Evolutionary conservation across 495 filamentous ascomycete species (phyloP), one percentile per base, ranked within the genome.

Genomic region (Parathielavia appendiculata): DNA sequence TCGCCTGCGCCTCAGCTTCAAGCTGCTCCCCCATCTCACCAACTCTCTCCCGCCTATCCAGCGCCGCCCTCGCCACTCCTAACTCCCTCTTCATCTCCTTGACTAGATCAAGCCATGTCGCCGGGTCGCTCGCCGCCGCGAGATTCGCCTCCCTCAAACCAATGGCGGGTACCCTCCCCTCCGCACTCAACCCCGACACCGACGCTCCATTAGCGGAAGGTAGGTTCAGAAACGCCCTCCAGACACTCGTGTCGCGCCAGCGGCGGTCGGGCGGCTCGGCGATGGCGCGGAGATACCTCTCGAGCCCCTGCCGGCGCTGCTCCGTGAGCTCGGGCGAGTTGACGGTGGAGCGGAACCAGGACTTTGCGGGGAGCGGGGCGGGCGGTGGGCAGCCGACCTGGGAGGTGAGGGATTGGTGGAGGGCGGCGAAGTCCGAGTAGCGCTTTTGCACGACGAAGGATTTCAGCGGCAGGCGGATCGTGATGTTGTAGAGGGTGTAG

Each of bases 401-500:
- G 57, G 80, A 73, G 63, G 76, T 77, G 10, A 98, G 83, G 23
- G 81, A 63, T n/a, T 70, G 64, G 77, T 98, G 85, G 56, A 98
- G 86, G 58, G 81, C 70, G 47, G 78, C 75, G 74, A 98, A 97
- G 70, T 97, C 95, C 54, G 86, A 92, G 81, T 97, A 98, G 65
- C 93, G 91, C 74, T 97, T 97, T 60, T 86, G 84, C 59, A 96
- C 79, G 66, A 86, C 87, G 69, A 90, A 90, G 53, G 89, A 90
- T 58, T 90, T 88, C 52, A 98, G 84, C 10, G 93, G 91, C 5
- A 92, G 85, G 58, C 89, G 86, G 63, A 97, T 79, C 36, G 84
- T 86, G 71, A 97, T 91, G 77, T 93, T 90, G 80, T 97, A 98
- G 73, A 89, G 75, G 1, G 93, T 97, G 78, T 87, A 90, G 1